A percentile compares a stretch with the other conserved stretches of the same genome.
These are phyloP conservation scores for Trypanosomatidae sp. DNA, from an alignment of 208 protist species.

Conservation along the genomic window DNA sequence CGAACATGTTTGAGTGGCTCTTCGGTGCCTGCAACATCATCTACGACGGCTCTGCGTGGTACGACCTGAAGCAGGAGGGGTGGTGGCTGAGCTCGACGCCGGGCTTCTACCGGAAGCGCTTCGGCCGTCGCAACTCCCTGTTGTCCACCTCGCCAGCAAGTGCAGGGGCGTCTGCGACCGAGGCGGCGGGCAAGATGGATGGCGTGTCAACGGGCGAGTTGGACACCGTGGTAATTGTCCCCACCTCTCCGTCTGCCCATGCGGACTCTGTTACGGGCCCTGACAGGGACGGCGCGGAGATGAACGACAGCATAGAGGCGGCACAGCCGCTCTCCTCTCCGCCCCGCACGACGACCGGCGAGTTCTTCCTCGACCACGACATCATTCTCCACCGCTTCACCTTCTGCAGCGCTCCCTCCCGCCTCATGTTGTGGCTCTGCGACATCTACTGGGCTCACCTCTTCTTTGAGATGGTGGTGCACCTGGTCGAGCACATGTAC, in stretches of 20 bases:
- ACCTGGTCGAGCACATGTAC: slow-evolving; percentile 77
- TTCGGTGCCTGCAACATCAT: slow-evolving; percentile 64
- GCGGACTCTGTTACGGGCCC: no score
- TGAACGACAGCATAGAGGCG: no score
- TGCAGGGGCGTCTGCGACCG: no score
- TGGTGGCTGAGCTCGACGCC: slow-evolving; percentile 62
- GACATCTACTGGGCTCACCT: slow-evolving; percentile 75
- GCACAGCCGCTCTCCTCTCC: slow-evolving; percentile 7
- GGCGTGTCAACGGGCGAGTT: no score
- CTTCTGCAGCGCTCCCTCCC: slow-evolving; percentile 59
- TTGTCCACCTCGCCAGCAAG: no score
- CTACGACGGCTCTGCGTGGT: slow-evolving; percentile 65
- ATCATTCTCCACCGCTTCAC: slow-evolving; percentile 66
- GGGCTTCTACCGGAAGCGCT: slow-evolving; percentile 33
- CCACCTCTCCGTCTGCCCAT: no score
- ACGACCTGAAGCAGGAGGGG: slow-evolving; percentile 61
- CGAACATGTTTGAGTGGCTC: slow-evolving; percentile 73
- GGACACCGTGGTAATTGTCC: no score
- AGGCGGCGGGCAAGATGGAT: no score
- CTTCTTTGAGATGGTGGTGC: slow-evolving; percentile 58
- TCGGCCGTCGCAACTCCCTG: no score
- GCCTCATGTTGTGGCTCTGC: slow-evolving; percentile 55
- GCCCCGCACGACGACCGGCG: slow-evolving; percentile 24
- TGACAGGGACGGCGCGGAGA: no score
- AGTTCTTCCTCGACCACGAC: slow-evolving; percentile 41